Evolutionary conservation across 139 green algal species (phyloP), one percentile per base, ranked within the genome.

Genomic region (Astrephomene gubernaculifera): DNA sequence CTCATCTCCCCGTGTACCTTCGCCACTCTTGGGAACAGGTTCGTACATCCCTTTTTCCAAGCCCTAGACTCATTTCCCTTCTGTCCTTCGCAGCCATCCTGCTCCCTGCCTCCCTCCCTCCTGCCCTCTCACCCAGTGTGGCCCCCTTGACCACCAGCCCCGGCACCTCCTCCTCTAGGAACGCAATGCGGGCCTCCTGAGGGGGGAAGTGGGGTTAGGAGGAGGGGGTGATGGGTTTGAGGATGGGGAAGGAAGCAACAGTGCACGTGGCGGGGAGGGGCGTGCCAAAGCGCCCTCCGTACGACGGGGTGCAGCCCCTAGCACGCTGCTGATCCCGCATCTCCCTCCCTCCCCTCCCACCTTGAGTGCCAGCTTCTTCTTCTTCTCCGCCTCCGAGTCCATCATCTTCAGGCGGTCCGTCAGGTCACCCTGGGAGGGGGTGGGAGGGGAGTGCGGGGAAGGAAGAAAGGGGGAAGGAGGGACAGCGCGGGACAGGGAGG

Each of bases 331-430:
- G 17, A 14, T 35, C 60, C 22, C 60, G 17, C 60, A 67, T 67
- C 60, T 7, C 60, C 60, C 25, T 67, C 25, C 7, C 60, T 67
- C 19, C 19, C 19, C 19, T 10, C 64, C 38, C 36, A 82, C 74
- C 73, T 91, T 91, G 39, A 93, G 84, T 43, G 85, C 85, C 25
- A 70, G 84, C 27, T 86, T 80, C 43, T 89, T 89, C 53, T 85
- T 79, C 88, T 90, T 92, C 9, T 89, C 83, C 53, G 88, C 84
- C 72, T 91, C 88, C 78, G 69, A 31, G 27, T 71, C 54, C 74
- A 85, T 85, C 84, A 94, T 88, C 63, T 91, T 91, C 65, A 94
- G 87, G 21, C 91, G 86, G 71, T 94, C 91, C 35, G 88, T 92
- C 6, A 94, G 78, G 39, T 94, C 90, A 70, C 90, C 90, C 54